phyloP scores from a whole-genome alignment of 2,329 filamentous ascomycete species.

The Stachybotrys echinatus region DNA sequence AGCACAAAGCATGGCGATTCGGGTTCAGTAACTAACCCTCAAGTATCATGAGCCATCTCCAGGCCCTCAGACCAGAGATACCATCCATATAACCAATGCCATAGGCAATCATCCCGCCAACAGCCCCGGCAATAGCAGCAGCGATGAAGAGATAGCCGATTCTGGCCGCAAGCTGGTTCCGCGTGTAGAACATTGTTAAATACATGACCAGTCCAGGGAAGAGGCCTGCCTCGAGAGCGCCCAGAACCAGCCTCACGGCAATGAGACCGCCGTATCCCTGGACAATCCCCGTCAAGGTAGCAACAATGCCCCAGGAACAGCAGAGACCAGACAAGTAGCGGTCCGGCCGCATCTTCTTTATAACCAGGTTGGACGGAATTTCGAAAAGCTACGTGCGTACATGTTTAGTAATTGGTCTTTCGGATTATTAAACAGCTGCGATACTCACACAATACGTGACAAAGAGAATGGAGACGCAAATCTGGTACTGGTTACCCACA shows the following conservation, averaged over 20 bases:
- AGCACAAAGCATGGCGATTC: too few relatives aligned
- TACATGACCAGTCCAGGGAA: slow-evolving; percentile 56
- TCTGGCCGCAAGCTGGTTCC: slow-evolving; percentile 6
- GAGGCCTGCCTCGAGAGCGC: slow-evolving; percentile 53
- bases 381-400: slow-evolving; percentile 7
- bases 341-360: slow-evolving; percentile 6
- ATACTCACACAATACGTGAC: slow-evolving; percentile 1
- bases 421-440: background rate
- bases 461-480: background rate
- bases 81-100: slow-evolving; percentile 5
- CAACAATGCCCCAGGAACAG: slow-evolving; percentile 45
- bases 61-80: background rate
- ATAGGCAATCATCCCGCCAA: slow-evolving; percentile 7
- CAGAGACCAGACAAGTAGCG: slow-evolving; percentile 7
- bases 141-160: slow-evolving; percentile 7
- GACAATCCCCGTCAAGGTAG: slow-evolving; percentile 51
- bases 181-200: slow-evolving; percentile 9
- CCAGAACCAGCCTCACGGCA: slow-evolving; percentile 51
- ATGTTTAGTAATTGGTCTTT: too few relatives aligned
- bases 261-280: slow-evolving; percentile 50
- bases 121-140: slow-evolving; percentile 4
- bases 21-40: slow-evolving; percentile 6
- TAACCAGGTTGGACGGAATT: slow-evolving; percentile 7
- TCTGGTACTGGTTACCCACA: background rate
- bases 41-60: slow-evolving; percentile 27